phyloP scores from a whole-genome alignment of 371 early-diverging fungal genomes.

The Cokeromyces recurvatus region DNA sequence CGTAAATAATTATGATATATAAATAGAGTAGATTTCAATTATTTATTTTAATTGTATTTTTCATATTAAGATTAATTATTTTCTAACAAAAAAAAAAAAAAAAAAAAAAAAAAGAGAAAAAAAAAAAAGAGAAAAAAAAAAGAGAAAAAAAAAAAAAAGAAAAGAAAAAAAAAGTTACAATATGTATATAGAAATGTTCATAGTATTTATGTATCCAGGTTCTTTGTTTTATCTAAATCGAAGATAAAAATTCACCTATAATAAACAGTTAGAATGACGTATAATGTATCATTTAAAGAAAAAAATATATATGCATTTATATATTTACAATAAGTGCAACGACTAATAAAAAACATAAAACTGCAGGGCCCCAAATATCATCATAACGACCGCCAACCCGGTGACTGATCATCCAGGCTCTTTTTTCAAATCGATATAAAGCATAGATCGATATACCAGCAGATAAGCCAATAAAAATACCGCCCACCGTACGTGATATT shows the following conservation, averaged over 20 bases:
- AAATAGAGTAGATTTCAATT: no score
- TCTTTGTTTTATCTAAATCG: slow-evolving; percentile 24
- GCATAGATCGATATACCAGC: slow-evolving; percentile 79
- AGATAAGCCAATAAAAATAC: slow-evolving; percentile 61
- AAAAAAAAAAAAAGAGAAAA: neutral
- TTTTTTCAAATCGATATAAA: slow-evolving; percentile 84
- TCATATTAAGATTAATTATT: no score
- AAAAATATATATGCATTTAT: neutral
- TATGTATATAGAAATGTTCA: no score
- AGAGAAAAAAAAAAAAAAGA: neutral
- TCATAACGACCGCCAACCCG: slow-evolving; percentile 55
- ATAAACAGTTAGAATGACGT: neutral
- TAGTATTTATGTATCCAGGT: no score
- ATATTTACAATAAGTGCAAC: slow-evolving; percentile 27
- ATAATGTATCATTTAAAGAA: neutral
- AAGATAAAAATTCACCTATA: slow-evolving; percentile 28
- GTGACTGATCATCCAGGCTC: slow-evolving; percentile 61
- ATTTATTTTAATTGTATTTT: no score
- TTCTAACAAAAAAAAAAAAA: no score
- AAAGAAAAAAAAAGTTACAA: slow-evolving; percentile 2
- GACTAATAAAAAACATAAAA: slow-evolving; percentile 77
- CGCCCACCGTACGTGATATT: slow-evolving; percentile 39
- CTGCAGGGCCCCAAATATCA: slow-evolving; percentile 65
- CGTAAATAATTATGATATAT: no score
- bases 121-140: neutral